phyloP scores from a whole-genome alignment of 495 filamentous ascomycete species.

The Neurospora terricola region DNA sequence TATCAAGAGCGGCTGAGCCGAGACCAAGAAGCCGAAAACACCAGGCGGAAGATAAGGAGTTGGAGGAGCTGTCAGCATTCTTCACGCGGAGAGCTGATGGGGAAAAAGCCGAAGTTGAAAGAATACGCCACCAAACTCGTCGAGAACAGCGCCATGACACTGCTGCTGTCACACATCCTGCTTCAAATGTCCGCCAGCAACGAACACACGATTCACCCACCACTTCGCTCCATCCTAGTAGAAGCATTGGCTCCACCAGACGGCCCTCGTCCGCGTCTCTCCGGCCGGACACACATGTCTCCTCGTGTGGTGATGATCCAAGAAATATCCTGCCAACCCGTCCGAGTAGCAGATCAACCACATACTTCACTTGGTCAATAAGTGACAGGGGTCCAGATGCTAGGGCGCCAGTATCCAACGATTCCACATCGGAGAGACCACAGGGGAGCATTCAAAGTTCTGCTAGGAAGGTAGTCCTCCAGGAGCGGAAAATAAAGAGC shows the following conservation, averaged over 20 bases:
- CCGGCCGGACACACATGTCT: not conserved
- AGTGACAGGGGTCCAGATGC: slow-evolving; percentile 1
- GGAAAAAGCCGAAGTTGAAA: not conserved
- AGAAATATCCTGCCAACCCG: not conserved
- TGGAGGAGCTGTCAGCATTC: slow-evolving; percentile 32
- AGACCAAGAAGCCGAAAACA: slow-evolving; percentile 14
- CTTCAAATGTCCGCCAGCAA: not conserved
- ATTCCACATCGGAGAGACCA: not conserved
- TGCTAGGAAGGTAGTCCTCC: not conserved
- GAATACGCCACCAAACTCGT: not conserved
- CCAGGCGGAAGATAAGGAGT: slow-evolving; percentile 21
- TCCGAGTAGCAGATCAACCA: slow-evolving; percentile 9
- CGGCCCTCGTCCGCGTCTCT: not conserved
- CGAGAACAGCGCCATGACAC: not conserved
- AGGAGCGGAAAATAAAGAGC: not conserved
- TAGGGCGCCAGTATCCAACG: not conserved
- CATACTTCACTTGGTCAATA: slow-evolving; percentile 24
- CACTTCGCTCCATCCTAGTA: not conserved
- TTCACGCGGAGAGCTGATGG: slow-evolving; percentile 18
- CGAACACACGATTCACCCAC: not conserved
- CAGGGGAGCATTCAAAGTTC: not conserved
- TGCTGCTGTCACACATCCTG: not conserved
- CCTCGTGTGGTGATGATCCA: not conserved
- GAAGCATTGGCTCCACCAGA: not conserved
- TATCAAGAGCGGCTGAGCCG: not conserved